Base-by-base conservation (phyloP, 2,329 filamentous ascomycete species). In the Verticillium dahliae region DNA sequence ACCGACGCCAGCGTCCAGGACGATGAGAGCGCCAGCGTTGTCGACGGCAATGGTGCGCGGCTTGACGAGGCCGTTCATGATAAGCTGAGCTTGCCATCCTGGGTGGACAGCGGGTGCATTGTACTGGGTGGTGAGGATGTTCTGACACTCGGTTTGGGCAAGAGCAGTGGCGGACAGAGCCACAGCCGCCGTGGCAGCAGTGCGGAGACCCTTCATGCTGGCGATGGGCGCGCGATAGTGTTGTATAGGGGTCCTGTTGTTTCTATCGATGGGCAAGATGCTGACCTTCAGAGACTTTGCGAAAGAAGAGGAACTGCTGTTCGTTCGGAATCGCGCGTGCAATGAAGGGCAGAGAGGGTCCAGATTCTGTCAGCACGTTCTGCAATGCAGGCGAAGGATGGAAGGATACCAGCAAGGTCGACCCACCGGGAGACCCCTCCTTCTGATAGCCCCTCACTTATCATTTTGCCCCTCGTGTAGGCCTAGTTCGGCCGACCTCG, bases 1-100 rank as follows among this genome's bases (percentile, higher is more conserved):
- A 2, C 81, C 80, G 1, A 67, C 69, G 7, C 76, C 74, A 1
- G 71, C 65, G 59, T 82, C 76, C 50, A 82, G 69, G 15, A 83
- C 74, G 2, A 84, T 71, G 14, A 84, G 71, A 3, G 73, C 76
- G 4, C 80, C 80, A 38, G 72, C 70, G 4, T 62, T 66, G 64
- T 84, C 81, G 61, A 83, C 78, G 5, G 76, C 67, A 58, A 84
- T 74, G 56, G 75, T 72, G 13, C 81, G 75, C 1, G 81, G 81
- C 11, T 70, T 72, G 4, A 67, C 73, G 57, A 82, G 68, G 15
- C 74, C 74, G 33, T 73, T 74, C 45, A 75, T 76, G 27, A 81
- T 68, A 2, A 82, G 72, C 62, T 77, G 74, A 15, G 75, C 78
- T 6, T 74, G 70, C 78, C 80, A 83, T 35, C 78, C 78, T 4